Percentiles rank a stretch among this genome's conserved stretches.
Evolutionary conservation across 116 monocot species (phyloP).

Genomic region (Zostera marina): DNA sequence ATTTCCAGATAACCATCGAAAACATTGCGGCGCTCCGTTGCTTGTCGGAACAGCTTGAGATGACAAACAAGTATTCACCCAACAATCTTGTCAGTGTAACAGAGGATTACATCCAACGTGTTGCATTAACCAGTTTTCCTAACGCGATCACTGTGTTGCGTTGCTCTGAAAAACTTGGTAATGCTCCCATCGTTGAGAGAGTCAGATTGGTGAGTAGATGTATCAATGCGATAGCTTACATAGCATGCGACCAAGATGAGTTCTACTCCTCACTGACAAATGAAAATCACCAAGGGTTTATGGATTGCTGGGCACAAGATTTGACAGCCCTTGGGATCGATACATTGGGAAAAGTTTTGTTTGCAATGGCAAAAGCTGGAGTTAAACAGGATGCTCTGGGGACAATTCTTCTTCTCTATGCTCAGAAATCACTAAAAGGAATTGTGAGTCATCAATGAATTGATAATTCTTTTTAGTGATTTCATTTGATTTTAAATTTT

Average conservation of each 20-base stretch:
- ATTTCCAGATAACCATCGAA: conserved; percentile 39
- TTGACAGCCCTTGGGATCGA: conserved; percentile 48
- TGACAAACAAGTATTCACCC: conserved; percentile 50
- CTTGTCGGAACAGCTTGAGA: conserved; percentile 63
- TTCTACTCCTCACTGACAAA: conserved; percentile 5
- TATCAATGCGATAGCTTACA: conserved; percentile 48
- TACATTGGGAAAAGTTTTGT: conserved; percentile 51
- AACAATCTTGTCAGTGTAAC: conserved; percentile 42
- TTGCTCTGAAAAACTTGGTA: conserved; percentile 40
- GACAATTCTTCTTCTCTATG: conserved; percentile 79
- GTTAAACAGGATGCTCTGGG: conserved; percentile 48
- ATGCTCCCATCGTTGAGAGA: conserved; percentile 49
- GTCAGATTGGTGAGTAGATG: conserved; percentile 52
- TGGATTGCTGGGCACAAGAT: conserved; percentile 84
- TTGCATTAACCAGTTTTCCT: conserved; percentile 35
- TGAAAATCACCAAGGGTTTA: conserved; percentile 13
- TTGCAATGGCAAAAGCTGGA: conserved; percentile 58
- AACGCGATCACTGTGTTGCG: conserved; percentile 47
- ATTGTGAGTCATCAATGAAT: conserved; percentile 31
- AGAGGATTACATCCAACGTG: conserved; percentile 47
- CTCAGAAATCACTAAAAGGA: conserved; percentile 76
- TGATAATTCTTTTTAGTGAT: not conserved
- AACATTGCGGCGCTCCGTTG: conserved; percentile 67
- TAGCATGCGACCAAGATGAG: conserved; percentile 33
- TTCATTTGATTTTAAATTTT: not conserved